These are phyloP conservation scores for Nakazawaea ernobii DNA, from an alignment of 805 yeast species.

Conservation along the genomic window DNA sequence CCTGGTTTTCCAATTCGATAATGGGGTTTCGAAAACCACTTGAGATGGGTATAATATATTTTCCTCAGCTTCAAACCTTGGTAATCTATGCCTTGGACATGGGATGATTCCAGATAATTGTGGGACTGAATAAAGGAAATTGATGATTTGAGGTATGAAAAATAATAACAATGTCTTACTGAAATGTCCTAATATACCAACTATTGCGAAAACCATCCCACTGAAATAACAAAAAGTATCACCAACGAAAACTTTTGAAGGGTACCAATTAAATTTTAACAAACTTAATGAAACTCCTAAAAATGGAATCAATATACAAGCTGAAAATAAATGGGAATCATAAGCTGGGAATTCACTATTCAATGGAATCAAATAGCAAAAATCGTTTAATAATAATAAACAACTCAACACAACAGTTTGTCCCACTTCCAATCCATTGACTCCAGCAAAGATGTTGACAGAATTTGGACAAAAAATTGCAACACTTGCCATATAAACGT, in stretches of 20 bases:
- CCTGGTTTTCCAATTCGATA: constrained; percentile 24
- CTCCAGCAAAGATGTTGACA: constrained; percentile 92
- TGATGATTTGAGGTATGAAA: constrained; percentile 86
- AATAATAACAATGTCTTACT: constrained; percentile 85
- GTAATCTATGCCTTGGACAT: constrained; percentile 94
- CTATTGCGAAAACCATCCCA: constrained; percentile 98
- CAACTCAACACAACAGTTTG: constrained; percentile 78
- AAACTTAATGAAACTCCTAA: constrained; percentile 78
- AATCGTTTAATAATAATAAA: constrained; percentile 71
- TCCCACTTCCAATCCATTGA: constrained; percentile 95
- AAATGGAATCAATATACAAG: constrained; percentile 77
- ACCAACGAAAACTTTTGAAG: constrained; percentile 92
- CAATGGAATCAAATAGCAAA: constrained; percentile 50
- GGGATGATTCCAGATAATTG: constrained; percentile 83
- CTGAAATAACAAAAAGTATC: constrained; percentile 97
- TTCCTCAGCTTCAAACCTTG: constrained; percentile 61
- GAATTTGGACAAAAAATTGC: constrained; percentile 95
- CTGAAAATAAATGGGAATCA: constrained; percentile 78
- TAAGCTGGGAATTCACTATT: constrained; percentile 46
- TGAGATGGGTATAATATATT: constrained; percentile 74
- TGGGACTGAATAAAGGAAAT: constrained; percentile 87
- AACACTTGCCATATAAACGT: constrained; percentile 83
- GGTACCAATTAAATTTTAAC: constrained; percentile 79
- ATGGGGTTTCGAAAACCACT: constrained; percentile 35
- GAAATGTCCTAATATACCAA: constrained; percentile 93